Evolutionary conservation across 2,329 filamentous ascomycete species (phyloP), one percentile per base, ranked within the genome.

Genomic region (Neopestalotiopsis rosae): DNA sequence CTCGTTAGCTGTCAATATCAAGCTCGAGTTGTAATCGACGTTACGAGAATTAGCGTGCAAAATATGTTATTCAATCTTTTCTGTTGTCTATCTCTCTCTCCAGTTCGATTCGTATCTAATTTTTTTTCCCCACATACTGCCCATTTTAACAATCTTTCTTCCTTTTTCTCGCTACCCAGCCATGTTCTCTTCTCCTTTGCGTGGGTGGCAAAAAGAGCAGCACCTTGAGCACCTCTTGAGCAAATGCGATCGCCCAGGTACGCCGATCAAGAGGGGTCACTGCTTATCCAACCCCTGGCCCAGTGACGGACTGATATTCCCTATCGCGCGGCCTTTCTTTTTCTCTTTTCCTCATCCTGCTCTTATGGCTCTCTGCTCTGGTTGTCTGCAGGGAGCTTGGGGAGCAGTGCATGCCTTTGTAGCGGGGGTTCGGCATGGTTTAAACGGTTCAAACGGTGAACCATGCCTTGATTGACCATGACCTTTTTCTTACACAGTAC

Each of bases 241-340:
- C 58, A 68, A 63, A 63, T 68, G 61, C 66, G 66, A 68, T 68
- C 66, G 61, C 64, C 66, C 66, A 68, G 66, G 66, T 57, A 68
- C 66, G 66, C 30, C 61, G 66, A 68, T 68, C 66, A 42, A 56
- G 65, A 66, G 52, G 65, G 61, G 61, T n/a, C 38, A 30, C 65
- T 30, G 52, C 65, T 67, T 67, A 67, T 67, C 65, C 65, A 20
- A 59, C 24, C 65, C 52, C 57, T 59, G 57, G 24, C 42, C 3
- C 24, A 34, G 65, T 34, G 32, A 40, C 20, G 56, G 32, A 20
- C n/a, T 66, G 30, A 42, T 56, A 14, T 20, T 24, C 34, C 61
- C 61, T 64, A 64, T 64, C 61, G 61, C 61, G 28, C 61, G 28
- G n/a, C 40, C 40, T 49, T 20, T 40, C 34, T 45, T 64, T 30